These are phyloP conservation scores for Rhipidocladum racemiflorum DNA, from an alignment of 176 grass and related monocot species.

Conservation along the genomic window DNA sequence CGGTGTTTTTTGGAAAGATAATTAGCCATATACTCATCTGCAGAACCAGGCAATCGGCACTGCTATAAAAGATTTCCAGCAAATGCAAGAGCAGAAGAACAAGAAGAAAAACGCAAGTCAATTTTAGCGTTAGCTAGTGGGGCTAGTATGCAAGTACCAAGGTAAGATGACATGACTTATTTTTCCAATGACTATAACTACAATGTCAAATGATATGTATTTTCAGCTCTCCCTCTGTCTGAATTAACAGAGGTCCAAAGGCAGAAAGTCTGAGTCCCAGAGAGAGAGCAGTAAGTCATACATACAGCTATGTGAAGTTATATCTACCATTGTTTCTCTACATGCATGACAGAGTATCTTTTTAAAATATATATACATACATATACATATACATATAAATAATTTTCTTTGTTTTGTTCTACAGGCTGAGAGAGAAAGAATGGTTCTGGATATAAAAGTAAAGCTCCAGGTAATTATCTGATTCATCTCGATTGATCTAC, in stretches of 20 bases:
- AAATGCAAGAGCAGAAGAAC: constrained; percentile 91
- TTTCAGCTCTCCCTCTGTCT: constrained; percentile 60
- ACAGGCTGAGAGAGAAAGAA: constrained; percentile 91
- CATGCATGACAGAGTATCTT: constrained; percentile 14
- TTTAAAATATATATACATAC: too few species aligned
- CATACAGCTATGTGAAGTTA: constrained; percentile 21
- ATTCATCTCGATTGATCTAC: constrained; percentile 17
- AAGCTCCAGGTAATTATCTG: constrained; percentile 82
- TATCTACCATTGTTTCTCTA: constrained; percentile 1
- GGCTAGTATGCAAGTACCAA: constrained; percentile 59
- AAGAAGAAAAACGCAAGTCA: constrained; percentile 85
- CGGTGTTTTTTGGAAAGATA: constrained; percentile 22
- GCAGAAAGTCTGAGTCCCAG: constrained; percentile 88
- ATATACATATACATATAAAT: too few species aligned
- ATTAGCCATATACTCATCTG: constrained; percentile 29
- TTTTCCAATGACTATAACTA: neutral
- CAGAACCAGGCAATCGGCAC: constrained; percentile 57
- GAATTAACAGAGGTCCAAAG: constrained; percentile 62
- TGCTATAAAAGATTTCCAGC: constrained; percentile 85
- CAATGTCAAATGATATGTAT: constrained; percentile 20
- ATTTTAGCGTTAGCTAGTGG: constrained; percentile 73
- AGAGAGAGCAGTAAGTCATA: constrained; percentile 84
- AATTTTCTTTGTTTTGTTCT: constrained; percentile 33
- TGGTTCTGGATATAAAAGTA: constrained; percentile 99
- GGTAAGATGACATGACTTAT: constrained; percentile 41